Evolutionary conservation across 257 asterid species (phyloP), one percentile per base, ranked within the genome.

Genomic region (Marsdenia floribunda): DNA sequence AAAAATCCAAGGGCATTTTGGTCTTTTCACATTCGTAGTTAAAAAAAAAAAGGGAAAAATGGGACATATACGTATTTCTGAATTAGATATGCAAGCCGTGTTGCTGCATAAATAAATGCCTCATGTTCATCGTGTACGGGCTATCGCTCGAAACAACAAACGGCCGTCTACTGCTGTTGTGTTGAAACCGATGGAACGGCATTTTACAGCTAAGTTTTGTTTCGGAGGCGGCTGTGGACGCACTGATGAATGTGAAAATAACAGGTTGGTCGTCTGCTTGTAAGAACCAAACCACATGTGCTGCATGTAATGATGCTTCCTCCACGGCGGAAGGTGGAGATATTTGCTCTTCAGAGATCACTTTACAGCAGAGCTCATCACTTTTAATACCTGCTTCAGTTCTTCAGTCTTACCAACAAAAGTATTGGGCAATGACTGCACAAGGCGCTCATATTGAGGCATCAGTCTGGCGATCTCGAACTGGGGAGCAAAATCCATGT

Each of bases 391-490:
- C 83, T 33, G 87, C 84, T 77, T 91, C 78, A 93, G 42, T 38
- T 84, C 88, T 24, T 84, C 98, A 55, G 2, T 73, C 73, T 79
- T 85, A 0, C 96, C 92, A 11, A 91, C 91, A 73, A 88, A 91
- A 15, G 86, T 64, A 63, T 66, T 66, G n/a, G 98, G 96, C 42
- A 89, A 19, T 46, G 38, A 26, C 82, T 77, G 80, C 59, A 72
- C 0, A 2, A 90, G 76, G 0, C 76, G 81, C 61, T 82, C 87
- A 80, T 91, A 93, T 10, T 79, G 75, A 19, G 19, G 47, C 60
- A 89, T 88, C 18, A 96, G 96, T 76, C 97, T 82, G 63, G 97
- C 98, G 82, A 93, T 85, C 77, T 79, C 86, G 68, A 93, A 93
- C 78, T 88, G 96, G 52, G 88, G 38, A 9, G 80, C 82, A 75